phyloP scores from a whole-genome alignment of 2,329 filamentous ascomycete species.

The Neonectria coccinea region DNA sequence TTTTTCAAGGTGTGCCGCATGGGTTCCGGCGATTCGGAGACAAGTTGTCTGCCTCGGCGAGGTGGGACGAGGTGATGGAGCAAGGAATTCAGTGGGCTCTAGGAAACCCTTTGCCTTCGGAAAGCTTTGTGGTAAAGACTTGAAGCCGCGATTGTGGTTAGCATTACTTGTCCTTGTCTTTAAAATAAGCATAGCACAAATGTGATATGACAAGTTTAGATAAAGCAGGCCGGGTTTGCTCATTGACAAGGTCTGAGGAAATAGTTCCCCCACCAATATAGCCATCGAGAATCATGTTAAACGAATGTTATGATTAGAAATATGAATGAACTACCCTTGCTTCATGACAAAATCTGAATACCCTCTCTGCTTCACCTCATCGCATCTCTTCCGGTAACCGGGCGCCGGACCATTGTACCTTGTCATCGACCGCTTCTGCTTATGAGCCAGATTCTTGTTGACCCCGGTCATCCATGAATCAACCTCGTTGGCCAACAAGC shows the following conservation, averaged over 20 bases:
- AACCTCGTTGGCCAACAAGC: conserved; percentile 51
- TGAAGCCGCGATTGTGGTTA: not conserved
- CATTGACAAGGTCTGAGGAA: too few species aligned
- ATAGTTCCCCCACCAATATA: too few species aligned
- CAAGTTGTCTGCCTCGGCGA: conserved; percentile 50
- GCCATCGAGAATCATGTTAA: too few species aligned
- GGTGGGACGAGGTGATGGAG: conserved; percentile 58
- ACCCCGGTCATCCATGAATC: conserved; percentile 69
- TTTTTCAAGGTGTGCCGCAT: conserved; percentile 67
- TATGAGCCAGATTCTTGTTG: conserved; percentile 61
- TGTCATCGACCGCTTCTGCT: conserved; percentile 59
- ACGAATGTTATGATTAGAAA: too few species aligned
- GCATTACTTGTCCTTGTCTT: not conserved
- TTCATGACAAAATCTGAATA: conserved; percentile 39
- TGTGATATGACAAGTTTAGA: too few species aligned
- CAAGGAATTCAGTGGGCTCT: conserved; percentile 58
- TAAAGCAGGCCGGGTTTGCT: too few species aligned
- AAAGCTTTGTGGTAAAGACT: conserved; percentile 36
- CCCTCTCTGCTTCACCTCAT: conserved; percentile 46
- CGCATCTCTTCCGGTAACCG: conserved; percentile 55
- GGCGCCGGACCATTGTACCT: conserved; percentile 60
- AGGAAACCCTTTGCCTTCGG: conserved; percentile 48
- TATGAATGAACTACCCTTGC: not conserved
- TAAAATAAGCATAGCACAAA: too few species aligned
- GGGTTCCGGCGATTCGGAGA: conserved; percentile 57